phyloP scores from a whole-genome alignment of 257 asterid genomes.

The Nicotiana tabacum region DNA sequence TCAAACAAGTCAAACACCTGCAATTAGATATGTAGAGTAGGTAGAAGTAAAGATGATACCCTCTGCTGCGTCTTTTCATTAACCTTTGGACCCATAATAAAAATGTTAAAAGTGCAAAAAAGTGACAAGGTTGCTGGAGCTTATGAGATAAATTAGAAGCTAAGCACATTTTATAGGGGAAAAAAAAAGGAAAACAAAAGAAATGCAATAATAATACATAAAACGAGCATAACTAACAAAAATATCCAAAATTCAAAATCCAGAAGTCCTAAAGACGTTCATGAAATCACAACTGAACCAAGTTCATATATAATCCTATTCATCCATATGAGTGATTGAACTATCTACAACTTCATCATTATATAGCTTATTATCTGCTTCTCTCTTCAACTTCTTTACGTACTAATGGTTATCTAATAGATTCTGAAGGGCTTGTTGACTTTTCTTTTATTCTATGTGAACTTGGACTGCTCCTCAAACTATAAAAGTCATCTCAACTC shows the following conservation, averaged over 20 bases:
- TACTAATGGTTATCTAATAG: background rate
- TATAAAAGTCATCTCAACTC: background rate
- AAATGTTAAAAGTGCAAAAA: background rate
- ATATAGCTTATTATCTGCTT: background rate
- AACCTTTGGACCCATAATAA: constrained; percentile 6
- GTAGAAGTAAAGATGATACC: constrained; percentile 10
- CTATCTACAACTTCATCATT: background rate
- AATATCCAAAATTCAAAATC: background rate
- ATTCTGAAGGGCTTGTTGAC: background rate
- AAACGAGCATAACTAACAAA: background rate
- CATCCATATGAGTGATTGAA: background rate
- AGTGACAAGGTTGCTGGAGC: background rate
- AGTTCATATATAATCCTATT: background rate
- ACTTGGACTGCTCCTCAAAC: background rate
- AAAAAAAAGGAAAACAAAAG: background rate
- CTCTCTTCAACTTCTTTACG: background rate
- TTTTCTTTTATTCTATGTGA: background rate
- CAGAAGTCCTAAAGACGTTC: background rate
- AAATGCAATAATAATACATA: background rate
- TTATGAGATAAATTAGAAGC: background rate
- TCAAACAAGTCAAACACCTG: constrained; percentile 98
- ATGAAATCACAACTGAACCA: background rate
- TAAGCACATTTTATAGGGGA: background rate
- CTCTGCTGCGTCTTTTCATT: background rate
- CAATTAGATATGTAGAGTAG: constrained; percentile 9